Evolutionary conservation across 371 early-diverging fungal species (phyloP).

Genomic region (Mucor ambiguus): DNA sequence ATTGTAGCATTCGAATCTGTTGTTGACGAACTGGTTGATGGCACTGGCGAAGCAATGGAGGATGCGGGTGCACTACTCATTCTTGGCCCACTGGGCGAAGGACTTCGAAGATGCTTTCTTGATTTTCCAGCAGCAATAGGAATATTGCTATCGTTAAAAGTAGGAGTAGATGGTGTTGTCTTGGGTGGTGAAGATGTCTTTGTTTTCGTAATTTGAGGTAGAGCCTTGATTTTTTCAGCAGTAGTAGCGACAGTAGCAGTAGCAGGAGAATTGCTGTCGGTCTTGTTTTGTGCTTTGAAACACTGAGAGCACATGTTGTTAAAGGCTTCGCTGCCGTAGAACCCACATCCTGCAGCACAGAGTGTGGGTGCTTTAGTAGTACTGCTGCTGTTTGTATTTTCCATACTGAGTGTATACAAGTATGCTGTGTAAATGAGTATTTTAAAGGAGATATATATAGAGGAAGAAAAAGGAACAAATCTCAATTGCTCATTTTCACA

Average conservation of each 20-base stretch:
- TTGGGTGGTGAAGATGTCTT: constrained; percentile 4
- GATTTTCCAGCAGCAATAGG: constrained; percentile 9
- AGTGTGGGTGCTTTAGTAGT: constrained; percentile 43
- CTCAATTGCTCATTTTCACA: not conserved
- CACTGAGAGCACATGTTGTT: constrained; percentile 85
- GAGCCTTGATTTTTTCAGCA: not conserved
- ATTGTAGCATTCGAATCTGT: constrained; percentile 15
- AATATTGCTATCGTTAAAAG: constrained; percentile 5
- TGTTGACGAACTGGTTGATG: constrained; percentile 22
- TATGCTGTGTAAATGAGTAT: not conserved
- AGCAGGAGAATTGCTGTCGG: constrained; percentile 6
- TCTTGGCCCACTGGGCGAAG: constrained; percentile 27
- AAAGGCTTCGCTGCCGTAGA: constrained; percentile 61
- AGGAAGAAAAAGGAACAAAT: constrained; percentile 16
- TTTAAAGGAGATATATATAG: constrained; percentile 4
- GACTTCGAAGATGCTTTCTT: constrained; percentile 40
- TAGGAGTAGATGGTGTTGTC: constrained; percentile 16
- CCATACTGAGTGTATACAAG: constrained; percentile 35
- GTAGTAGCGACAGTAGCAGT: not conserved
- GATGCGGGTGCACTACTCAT: constrained; percentile 21
- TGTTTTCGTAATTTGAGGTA: not conserved
- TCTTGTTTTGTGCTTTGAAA: constrained; percentile 53
- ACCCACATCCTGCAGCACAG: constrained; percentile 70
- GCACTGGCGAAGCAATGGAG: constrained; percentile 31
- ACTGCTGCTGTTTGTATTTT: constrained; percentile 48